Base-by-base conservation (phyloP, 345 rosid genomes). In the Psidium friedrichsthalianum region DNA sequence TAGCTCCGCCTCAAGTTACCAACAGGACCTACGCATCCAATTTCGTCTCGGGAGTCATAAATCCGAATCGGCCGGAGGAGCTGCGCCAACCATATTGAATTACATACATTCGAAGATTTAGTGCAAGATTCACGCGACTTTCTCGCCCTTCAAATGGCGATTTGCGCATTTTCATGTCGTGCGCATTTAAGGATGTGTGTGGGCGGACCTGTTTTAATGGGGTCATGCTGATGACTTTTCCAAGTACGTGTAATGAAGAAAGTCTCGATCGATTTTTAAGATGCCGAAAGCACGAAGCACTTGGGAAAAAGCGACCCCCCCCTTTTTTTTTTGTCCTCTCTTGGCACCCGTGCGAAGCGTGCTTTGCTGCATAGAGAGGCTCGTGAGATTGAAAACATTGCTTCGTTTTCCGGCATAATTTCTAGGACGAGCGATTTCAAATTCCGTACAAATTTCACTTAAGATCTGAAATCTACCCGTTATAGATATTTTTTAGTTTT, bases 211-310 rank as follows among this genome's bases (percentile, higher is more conserved):
- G 44, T 32, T 32, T 64, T 32, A 16, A 42, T 1, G 32, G 12
- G 1, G 0, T 64, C 11, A 7, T 1, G 0, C 0, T 10, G 21
- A 64, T 32, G 6, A 3, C 0, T 1, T 47, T 29, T 16, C 0
- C 3, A 16, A 32, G 42, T 16, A 59, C 0, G 0, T 8, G 22
- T 29, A 29, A 32, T 16, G n/a, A 22, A 56, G 78, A 36, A 69
- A 69, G 78, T 36, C 36, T 8, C 78, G 9, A 69, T 8, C 78
- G 9, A 69, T 36, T 69, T 69, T 69, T 18, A 32, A 36, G 12
- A 20, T 18, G 11, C 24, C 16, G 47, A 20, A 36, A 69, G 20
- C 24, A 36, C 78, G 78, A 18, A 40, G 3, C 78, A 18, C 13
- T 32, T 32, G 47, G 78, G 40, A 18, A 32, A 18, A 8, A 0